phyloP scores from a whole-genome alignment of 768 basidiomycete species.

The Tephrocybe sp. region DNA sequence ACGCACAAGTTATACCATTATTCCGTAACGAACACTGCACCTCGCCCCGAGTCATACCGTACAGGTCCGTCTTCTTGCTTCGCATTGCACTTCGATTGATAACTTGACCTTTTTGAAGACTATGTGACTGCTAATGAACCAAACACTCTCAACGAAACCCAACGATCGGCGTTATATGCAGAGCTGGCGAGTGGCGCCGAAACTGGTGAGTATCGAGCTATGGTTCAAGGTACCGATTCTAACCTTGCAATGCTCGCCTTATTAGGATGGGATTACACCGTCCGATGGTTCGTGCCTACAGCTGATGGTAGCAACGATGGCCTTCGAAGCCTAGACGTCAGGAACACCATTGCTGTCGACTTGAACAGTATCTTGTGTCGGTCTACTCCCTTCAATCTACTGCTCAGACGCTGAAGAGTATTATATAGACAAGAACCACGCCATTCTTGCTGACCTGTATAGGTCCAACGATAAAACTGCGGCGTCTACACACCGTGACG shows the following conservation, averaged over 20 bases:
- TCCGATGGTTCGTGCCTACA: conserved; percentile 43
- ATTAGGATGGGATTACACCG: conserved; percentile 52
- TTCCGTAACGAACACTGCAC: conserved; percentile 79
- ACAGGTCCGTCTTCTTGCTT: conserved; percentile 56
- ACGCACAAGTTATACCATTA: conserved; percentile 72
- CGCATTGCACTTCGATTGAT: no score
- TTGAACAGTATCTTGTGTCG: conserved; percentile 85
- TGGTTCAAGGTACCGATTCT: not conserved
- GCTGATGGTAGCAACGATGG: conserved; percentile 45
- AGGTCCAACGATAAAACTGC: conserved; percentile 40
- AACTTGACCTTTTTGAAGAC: conserved; percentile 43
- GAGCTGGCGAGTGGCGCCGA: conserved; percentile 91
- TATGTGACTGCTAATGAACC: conserved; percentile 78
- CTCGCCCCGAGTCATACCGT: conserved; percentile 84
- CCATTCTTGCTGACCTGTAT: conserved; percentile 63
- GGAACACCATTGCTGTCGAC: conserved; percentile 68
- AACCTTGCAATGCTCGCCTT: not conserved
- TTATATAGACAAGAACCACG: conserved; percentile 58
- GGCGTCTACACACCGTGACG: conserved; percentile 48
- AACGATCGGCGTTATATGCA: conserved; percentile 70
- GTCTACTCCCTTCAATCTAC: conserved; percentile 23
- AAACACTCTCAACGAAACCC: conserved; percentile 57
- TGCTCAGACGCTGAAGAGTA: conserved; percentile 2
- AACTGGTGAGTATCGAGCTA: conserved; percentile 44
- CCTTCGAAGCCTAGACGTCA: conserved; percentile 70